phyloP scores from a whole-genome alignment of 305 asterid species.

The Withania somnifera region DNA sequence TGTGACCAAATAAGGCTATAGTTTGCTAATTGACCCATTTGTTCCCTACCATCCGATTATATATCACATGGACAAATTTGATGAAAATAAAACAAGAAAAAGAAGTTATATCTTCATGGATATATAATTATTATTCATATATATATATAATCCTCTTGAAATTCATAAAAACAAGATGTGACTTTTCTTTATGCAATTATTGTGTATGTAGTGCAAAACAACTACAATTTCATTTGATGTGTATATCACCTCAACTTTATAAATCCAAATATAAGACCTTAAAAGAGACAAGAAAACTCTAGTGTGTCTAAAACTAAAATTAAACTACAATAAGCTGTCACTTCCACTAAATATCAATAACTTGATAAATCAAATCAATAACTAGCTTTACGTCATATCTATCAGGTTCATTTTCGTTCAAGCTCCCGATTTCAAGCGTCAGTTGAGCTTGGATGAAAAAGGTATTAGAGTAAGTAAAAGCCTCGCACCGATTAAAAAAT shows the following conservation, averaged over 20 bases:
- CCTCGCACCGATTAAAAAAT: too few relatives aligned
- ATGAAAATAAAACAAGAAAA: background rate
- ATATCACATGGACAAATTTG: conserved; percentile 31
- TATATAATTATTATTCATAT: background rate
- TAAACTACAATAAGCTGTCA: background rate
- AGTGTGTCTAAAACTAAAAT: background rate
- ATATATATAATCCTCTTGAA: conserved; percentile 3
- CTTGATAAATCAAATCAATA: background rate
- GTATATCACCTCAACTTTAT: background rate
- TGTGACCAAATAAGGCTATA: background rate
- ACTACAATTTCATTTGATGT: background rate
- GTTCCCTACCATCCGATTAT: conserved; percentile 34
- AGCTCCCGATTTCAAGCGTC: too few relatives aligned
- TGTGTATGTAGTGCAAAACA: background rate
- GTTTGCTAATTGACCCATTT: background rate
- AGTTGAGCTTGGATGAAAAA: too few relatives aligned
- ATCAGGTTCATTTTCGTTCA: too few relatives aligned
- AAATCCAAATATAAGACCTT: background rate
- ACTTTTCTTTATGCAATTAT: background rate
- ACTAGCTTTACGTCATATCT: background rate
- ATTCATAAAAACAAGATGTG: conserved; percentile 6
- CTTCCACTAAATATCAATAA: background rate
- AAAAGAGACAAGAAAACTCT: background rate
- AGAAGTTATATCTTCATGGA: background rate
- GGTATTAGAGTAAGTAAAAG: too few relatives aligned